Evolutionary conservation across 176 grass and related monocot genomes (phyloP), one percentile per base, ranked within the genome.

Genomic region (Urochloa ruziziensis): DNA sequence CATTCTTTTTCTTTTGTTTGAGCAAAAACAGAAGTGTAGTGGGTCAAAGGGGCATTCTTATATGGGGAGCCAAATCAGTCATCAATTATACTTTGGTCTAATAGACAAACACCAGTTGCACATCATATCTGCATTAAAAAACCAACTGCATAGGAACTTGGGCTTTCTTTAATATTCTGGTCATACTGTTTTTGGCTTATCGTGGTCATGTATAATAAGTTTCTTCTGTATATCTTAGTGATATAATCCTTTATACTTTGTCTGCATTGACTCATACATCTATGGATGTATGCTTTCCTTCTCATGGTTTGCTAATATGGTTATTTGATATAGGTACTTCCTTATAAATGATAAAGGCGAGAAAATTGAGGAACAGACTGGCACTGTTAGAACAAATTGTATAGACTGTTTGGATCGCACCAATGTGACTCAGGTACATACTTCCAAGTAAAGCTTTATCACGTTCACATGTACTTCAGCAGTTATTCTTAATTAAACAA

Each of bases 321-420:
- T 59, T 83, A 58, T 82, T 35, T 65, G 42, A 72, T 82, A 99
- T 82, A 99, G 96, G 86, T 99, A 99, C 83, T 99, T 89, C 74
- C 80, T 99, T 56, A 47, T 82, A 72, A 94, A 99, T 80, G 86
- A 90, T 62, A 82, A 96, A 89, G 88, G 83, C 19, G 88, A 96
- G 74, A 96, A 84, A 96, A 74, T 90, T 52, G 81, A 66, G 25
- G 89, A 80, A 70, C 96, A 99, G 76, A 92, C 96, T 68, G 93
- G 96, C 10, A 73, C 86, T 72, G 73, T 92, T 40, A 94, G 96
- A 96, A 99, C 91, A 60, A 99, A 99, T 53, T 99, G 96, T 89
- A 75, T 99, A 21, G 96, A 99, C 67, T 99, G 96, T 87, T 89
- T 99, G 78, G 93, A 99, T 88, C 96, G 96, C 56, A 99, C 96